These are phyloP conservation scores for Hymenoscyphus infarciens DNA, from an alignment of 2,329 filamentous ascomycete genomes.

Conservation along the genomic window DNA sequence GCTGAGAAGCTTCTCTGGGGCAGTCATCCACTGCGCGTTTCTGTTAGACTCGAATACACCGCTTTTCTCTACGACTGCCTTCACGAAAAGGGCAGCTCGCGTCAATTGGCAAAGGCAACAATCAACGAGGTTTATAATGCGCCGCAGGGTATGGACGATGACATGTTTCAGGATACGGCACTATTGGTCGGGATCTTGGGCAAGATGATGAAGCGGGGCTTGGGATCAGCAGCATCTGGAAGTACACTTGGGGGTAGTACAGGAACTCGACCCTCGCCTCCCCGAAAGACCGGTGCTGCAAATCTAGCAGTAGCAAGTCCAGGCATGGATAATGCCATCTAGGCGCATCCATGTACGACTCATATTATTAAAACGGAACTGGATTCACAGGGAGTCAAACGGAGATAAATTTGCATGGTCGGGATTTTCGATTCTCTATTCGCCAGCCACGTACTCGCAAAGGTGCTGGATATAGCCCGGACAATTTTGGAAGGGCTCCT, in stretches of 20 bases:
- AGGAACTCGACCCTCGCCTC: conserved; percentile 18
- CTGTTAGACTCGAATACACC: conserved; percentile 86
- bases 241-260: conserved; percentile 25
- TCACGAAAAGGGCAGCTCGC: conserved; percentile 73
- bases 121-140: conserved; percentile 91
- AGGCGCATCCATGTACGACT: background rate
- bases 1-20: conserved; percentile 77
- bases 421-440: background rate
- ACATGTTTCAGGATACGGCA: conserved; percentile 89
- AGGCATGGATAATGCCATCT: conserved; percentile 33
- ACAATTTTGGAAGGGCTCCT: background rate
- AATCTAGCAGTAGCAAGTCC: conserved; percentile 17
- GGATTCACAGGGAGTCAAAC: background rate
- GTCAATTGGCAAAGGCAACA: conserved; percentile 73
- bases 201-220: conserved; percentile 79
- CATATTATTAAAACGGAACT: background rate
- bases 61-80: conserved; percentile 93
- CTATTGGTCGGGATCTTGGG: conserved; percentile 82
- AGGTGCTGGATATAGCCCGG: background rate
- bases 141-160: conserved; percentile 88
- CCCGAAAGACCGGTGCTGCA: conserved; percentile 4
- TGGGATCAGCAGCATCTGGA: conserved; percentile 20
- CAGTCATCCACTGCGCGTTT: conserved; percentile 84
- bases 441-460: background rate
- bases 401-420: background rate